Evolutionary conservation across 75 land plant species (phyloP).

Genomic region (Cupressus sempervirens): DNA sequence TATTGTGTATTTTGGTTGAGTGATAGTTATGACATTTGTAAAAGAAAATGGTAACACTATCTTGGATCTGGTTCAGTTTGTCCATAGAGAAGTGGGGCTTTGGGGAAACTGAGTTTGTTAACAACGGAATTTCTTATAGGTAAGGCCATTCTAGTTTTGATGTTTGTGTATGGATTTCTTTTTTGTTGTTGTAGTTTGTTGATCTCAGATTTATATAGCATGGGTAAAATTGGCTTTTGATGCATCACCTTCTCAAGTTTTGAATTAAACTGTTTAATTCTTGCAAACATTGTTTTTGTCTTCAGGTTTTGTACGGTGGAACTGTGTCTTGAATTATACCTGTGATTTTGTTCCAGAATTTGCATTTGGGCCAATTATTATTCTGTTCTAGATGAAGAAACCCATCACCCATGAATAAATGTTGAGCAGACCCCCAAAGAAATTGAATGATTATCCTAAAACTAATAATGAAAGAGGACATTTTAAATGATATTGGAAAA

Average conservation of each 20-base stretch:
- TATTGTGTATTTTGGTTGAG: background rate
- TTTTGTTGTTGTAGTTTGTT: background rate
- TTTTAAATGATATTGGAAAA: background rate
- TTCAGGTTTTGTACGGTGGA: background rate
- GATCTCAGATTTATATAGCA: background rate
- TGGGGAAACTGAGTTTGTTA: background rate
- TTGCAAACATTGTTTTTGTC: background rate
- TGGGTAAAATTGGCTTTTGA: background rate
- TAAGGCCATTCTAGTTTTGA: background rate
- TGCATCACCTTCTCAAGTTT: background rate
- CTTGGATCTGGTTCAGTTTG: background rate
- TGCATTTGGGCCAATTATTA: background rate
- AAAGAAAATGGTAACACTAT: background rate
- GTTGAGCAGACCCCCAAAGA: background rate
- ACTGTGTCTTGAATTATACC: background rate
- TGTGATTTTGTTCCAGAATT: background rate
- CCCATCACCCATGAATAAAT: background rate
- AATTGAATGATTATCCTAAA: background rate
- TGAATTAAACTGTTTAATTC: background rate
- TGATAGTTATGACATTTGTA: background rate
- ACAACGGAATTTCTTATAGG: background rate
- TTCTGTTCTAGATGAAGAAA: background rate
- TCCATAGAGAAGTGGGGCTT: background rate
- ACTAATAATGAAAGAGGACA: background rate
- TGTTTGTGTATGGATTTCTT: too few relatives aligned